Conservation (phyloP, 2,329 filamentous ascomycete genomes). For the Cryphonectria naterciae region DNA sequence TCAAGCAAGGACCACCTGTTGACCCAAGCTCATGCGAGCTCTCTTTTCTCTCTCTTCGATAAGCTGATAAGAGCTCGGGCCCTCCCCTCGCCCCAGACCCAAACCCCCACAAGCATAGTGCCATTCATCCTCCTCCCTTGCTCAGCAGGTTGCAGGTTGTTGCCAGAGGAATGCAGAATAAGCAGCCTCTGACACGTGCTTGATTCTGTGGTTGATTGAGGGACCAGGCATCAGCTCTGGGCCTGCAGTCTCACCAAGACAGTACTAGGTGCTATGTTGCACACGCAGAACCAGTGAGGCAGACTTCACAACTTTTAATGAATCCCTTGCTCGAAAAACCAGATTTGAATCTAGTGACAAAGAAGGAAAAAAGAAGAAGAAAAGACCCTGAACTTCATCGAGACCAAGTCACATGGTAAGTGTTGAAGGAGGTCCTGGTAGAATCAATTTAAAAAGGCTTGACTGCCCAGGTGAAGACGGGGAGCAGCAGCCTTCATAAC, state of each 20-base stretch:
- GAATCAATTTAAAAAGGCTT: not conserved
- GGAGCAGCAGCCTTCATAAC: not conserved
- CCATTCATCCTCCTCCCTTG: not conserved
- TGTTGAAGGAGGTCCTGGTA: too few species aligned
- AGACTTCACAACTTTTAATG: too few species aligned
- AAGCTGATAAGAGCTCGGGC: conserved; percentile 16
- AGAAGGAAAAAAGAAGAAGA: too few species aligned
- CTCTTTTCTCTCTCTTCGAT: not conserved
- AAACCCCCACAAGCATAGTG: not conserved
- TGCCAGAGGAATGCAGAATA: not conserved
- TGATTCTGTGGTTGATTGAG: conserved; percentile 1
- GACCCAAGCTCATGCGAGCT: not conserved
- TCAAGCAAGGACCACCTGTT: conserved; percentile 7
- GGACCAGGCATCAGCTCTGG: not conserved
- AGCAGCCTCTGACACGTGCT: conserved; percentile 13
- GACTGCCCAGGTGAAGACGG: not conserved
- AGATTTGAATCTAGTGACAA: not conserved
- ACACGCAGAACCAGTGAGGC: not conserved
- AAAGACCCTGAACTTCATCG: too few species aligned
- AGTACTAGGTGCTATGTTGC: not conserved
- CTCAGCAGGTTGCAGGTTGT: not conserved
- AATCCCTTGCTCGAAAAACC: too few species aligned
- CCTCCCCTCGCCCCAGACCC: not conserved
- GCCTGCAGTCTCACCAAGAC: not conserved
- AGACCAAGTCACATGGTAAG: not conserved